A percentile compares a stretch with the other conserved stretches of the same genome.
These are phyloP conservation scores for Ustilago sp. DNA, from an alignment of 1,284 basidiomycete species.

Conservation along the genomic window DNA sequence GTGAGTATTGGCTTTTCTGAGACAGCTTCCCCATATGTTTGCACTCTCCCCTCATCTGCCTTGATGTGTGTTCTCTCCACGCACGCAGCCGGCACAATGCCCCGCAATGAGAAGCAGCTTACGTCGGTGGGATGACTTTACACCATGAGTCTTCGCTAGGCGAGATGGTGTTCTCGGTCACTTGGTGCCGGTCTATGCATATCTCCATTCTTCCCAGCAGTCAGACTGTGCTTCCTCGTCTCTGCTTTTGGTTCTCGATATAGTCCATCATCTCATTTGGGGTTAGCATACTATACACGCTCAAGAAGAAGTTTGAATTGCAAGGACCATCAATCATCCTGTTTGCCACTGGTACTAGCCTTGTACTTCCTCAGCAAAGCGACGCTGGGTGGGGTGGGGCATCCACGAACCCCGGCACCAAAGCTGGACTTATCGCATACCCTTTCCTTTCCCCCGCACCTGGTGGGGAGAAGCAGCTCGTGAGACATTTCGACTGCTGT, in stretches of 20 bases:
- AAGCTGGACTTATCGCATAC: conserved; percentile 18
- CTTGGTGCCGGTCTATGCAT: conserved; percentile 2
- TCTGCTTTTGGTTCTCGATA: background rate
- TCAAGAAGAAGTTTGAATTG: too few species aligned
- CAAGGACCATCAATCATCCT: too few species aligned
- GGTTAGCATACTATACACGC: too few species aligned
- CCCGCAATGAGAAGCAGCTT: conserved; percentile 3
- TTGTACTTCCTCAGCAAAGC: conserved; percentile 29
- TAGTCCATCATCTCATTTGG: background rate
- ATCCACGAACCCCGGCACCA: conserved; percentile 27
- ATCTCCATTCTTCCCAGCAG: background rate
- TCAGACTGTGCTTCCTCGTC: background rate
- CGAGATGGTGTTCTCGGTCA: background rate
- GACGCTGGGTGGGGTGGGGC: conserved; percentile 14
- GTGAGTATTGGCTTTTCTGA: background rate
- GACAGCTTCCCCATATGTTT: conserved; percentile 4
- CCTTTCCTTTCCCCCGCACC: background rate
- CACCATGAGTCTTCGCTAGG: background rate
- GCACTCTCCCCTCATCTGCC: background rate
- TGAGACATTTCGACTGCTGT: conserved; percentile 25
- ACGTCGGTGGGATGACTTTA: too few species aligned
- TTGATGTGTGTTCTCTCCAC: background rate
- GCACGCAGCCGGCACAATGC: conserved; percentile 1
- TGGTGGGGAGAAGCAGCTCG: conserved; percentile 20
- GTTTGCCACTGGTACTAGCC: conserved; percentile 8